Evolutionary conservation across 2,329 filamentous ascomycete genomes (phyloP).

Genomic region (Lasiodiplodia hormozganensis): DNA sequence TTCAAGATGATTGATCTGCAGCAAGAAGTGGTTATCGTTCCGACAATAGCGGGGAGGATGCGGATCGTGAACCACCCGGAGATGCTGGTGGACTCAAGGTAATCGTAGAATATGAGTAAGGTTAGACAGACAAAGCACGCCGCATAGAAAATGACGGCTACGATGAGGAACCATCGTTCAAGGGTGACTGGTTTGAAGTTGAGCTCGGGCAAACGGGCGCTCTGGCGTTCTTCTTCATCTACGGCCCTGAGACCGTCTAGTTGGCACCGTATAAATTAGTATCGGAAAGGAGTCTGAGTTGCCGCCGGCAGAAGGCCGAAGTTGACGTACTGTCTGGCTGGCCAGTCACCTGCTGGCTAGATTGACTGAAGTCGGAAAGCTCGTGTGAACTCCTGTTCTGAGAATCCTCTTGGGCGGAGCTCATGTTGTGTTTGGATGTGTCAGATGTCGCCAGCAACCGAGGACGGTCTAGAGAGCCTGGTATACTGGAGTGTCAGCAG

Average conservation of each 20-base stretch:
- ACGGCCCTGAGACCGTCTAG: not conserved
- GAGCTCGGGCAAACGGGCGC: not conserved
- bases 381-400: too few relatives aligned
- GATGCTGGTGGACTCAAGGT: not conserved
- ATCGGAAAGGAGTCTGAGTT: not conserved
- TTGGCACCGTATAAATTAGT: not conserved
- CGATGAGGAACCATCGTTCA: not conserved
- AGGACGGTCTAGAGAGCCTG: not conserved
- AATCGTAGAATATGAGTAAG: not conserved
- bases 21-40: not conserved
- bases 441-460: too few relatives aligned
- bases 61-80: slow-evolving; percentile 4
- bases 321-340: not conserved
- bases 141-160: not conserved
- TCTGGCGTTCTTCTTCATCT: not conserved
- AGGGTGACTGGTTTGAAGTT: not conserved
- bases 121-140: not conserved
- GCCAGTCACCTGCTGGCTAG: not conserved
- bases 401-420: too few relatives aligned
- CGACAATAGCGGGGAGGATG: not conserved
- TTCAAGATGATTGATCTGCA: not conserved
- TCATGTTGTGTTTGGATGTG: too few relatives aligned
- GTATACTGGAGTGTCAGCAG: not conserved
- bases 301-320: not conserved
- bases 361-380: too few relatives aligned